Percentiles rank a stretch among this genome's conserved stretches.
These are phyloP conservation scores for Thalassiosira mediterranea DNA, from an alignment of 352 stramenopile species.

Conservation along the genomic window DNA sequence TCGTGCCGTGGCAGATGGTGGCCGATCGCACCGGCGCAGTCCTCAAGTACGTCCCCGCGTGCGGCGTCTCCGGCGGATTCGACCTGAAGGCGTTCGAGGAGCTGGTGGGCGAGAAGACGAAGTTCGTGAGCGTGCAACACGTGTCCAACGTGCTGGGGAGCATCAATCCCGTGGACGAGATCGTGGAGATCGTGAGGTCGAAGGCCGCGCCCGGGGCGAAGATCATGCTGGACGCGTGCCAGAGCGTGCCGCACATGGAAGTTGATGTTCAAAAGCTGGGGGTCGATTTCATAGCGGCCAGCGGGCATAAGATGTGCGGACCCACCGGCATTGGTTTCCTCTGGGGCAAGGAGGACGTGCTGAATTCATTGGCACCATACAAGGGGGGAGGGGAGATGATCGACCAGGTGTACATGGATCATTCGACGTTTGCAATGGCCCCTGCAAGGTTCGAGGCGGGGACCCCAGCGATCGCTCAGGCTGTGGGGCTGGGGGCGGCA, in stretches of 20 bases:
- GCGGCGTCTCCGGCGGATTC: slow-evolving; percentile 46
- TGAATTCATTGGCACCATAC: slow-evolving; percentile 85
- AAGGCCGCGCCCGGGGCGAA: slow-evolving; percentile 62
- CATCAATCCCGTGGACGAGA: slow-evolving; percentile 83
- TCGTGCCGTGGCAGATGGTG: slow-evolving; percentile 89
- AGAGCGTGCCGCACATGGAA: slow-evolving; percentile 85
- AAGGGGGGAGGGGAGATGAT: slow-evolving; percentile 88
- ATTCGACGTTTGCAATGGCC: slow-evolving; percentile 82
- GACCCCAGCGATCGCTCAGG: slow-evolving; percentile 87
- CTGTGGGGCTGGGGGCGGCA: slow-evolving; percentile 84
- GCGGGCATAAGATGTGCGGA: slow-evolving; percentile 89
- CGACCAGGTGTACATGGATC: slow-evolving; percentile 84
- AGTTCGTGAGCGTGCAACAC: slow-evolving; percentile 86
- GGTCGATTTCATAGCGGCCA: slow-evolving; percentile 87
- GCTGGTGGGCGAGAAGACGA: slow-evolving; percentile 76
- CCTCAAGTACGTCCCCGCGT: slow-evolving; percentile 81
- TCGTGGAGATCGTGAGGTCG: slow-evolving; percentile 73
- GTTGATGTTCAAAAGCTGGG: slow-evolving; percentile 86
- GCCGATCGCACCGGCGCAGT: slow-evolving; percentile 68
- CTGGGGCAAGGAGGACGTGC: slow-evolving; percentile 79
- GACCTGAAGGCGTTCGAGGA: slow-evolving; percentile 65
- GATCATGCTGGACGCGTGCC: slow-evolving; percentile 87
- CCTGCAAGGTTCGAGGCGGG: slow-evolving; percentile 87
- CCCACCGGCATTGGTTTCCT: slow-evolving; percentile 89
- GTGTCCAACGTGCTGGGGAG: slow-evolving; percentile 86